These are phyloP conservation scores for Mucor plumbeus DNA, from an alignment of 371 early-diverging fungal species.

Conservation along the genomic window DNA sequence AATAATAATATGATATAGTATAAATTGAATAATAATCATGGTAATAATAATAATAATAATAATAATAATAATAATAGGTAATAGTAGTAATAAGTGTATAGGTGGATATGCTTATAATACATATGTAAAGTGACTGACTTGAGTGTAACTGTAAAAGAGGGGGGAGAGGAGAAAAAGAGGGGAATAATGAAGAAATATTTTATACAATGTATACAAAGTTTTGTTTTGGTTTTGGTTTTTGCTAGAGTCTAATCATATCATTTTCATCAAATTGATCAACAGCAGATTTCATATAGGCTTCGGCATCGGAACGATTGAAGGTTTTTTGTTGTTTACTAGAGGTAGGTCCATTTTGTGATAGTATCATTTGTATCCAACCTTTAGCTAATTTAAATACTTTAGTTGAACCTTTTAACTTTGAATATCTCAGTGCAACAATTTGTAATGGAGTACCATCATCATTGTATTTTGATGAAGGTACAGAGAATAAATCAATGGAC, in stretches of 20 bases:
- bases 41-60: neutral
- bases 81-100: no score
- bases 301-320: constrained; percentile 10
- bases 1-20: neutral
- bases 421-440: constrained; percentile 41
- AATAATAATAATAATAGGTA: no score
- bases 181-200: neutral
- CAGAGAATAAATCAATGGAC: constrained; percentile 43
- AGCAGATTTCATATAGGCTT: constrained; percentile 21
- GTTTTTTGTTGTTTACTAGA: constrained; percentile 1
- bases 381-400: constrained; percentile 54
- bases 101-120: neutral
- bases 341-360: constrained; percentile 16
- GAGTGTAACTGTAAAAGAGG: neutral
- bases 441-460: constrained; percentile 25
- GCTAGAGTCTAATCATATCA: constrained; percentile 7
- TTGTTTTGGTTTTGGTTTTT: neutral
- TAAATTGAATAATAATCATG: neutral
- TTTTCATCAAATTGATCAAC: constrained; percentile 10
- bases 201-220: neutral
- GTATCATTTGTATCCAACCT: constrained; percentile 46
- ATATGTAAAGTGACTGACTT: neutral
- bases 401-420: constrained; percentile 43
- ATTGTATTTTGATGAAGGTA: constrained; percentile 20
- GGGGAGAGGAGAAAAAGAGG: no score